A percentile compares a stretch with the other conserved stretches of the same genome.
These are phyloP conservation scores for Rosellinia necatrix DNA, from an alignment of 2,329 filamentous ascomycete species.

Conservation along the genomic window DNA sequence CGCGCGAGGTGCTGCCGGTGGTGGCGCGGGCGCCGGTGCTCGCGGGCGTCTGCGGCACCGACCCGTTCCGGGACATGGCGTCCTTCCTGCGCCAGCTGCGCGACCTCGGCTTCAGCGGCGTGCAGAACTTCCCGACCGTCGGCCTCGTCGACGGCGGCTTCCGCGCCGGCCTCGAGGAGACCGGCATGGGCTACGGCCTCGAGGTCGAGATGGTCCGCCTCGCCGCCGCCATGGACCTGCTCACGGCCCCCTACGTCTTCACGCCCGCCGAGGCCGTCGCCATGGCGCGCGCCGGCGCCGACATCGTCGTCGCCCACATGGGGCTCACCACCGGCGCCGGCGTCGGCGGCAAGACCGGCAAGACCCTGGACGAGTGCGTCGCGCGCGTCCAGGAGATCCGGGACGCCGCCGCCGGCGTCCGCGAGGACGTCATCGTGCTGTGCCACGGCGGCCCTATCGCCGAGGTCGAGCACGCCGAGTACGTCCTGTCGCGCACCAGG, in stretches of 20 bases:
- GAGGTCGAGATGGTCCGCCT: constrained; percentile 69
- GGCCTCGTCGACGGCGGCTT: constrained; percentile 72
- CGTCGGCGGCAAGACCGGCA: constrained; percentile 66
- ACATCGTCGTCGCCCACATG: constrained; percentile 71
- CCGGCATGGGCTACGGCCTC: constrained; percentile 69
- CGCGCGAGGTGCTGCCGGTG: constrained; percentile 68
- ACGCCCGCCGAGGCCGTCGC: constrained; percentile 61
- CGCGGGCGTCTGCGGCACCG: constrained; percentile 72
- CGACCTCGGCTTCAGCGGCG: constrained; percentile 67
- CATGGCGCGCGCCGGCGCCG: constrained; percentile 69
- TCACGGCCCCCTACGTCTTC: constrained; percentile 75
- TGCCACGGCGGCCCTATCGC: constrained; percentile 74
- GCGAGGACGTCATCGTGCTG: constrained; percentile 65
- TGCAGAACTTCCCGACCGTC: constrained; percentile 77
- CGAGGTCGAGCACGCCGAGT: constrained; percentile 64
- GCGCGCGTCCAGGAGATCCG: constrained; percentile 64
- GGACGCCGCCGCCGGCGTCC: constrained; percentile 61
- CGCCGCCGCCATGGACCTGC: constrained; percentile 62
- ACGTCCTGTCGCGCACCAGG: constrained; percentile 62
- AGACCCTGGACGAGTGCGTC: constrained; percentile 68
- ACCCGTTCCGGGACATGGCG: constrained; percentile 68
- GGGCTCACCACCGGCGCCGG: constrained; percentile 67
- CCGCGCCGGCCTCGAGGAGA: constrained; percentile 70
- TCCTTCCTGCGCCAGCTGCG: constrained; percentile 64
- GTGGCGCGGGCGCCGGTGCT: constrained; percentile 68